Conservation (phyloP, 2,329 filamentous ascomycete species). For the Aspergillus texensis region DNA sequence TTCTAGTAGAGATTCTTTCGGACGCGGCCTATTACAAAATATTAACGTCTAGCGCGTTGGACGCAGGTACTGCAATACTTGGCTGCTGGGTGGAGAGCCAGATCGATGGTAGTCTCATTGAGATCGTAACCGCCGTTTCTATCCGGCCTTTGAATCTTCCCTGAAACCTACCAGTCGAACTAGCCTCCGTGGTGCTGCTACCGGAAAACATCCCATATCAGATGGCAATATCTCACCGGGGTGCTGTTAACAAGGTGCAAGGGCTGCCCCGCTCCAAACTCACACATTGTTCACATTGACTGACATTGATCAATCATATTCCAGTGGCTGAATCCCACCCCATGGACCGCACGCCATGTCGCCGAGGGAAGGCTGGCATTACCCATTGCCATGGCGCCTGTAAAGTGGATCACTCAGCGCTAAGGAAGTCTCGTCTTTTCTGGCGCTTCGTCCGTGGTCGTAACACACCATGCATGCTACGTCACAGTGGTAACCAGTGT, state of each 20-base stretch:
- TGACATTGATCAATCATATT: no score
- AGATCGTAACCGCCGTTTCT: background rate
- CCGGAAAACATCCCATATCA: background rate
- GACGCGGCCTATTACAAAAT: background rate
- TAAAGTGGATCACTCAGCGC: background rate
- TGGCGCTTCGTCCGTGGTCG: background rate
- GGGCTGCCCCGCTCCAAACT: no score
- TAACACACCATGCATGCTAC: background rate
- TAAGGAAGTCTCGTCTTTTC: background rate
- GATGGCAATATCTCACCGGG: background rate
- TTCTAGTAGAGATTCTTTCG: background rate
- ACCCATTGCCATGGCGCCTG: background rate
- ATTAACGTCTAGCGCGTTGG: background rate
- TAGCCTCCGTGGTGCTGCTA: no score
- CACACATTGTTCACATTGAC: background rate
- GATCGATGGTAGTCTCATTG: background rate
- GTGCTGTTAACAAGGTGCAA: no score
- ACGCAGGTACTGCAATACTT: background rate
- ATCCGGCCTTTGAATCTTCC: background rate
- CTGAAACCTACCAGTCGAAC: no score
- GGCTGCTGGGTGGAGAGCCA: background rate
- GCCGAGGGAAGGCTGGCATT: background rate
- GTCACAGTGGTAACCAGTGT: background rate
- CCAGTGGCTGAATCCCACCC: background rate
- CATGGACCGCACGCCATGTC: background rate